Evolutionary conservation across 805 yeast genomes (phyloP).

Genomic region (Schizosaccharomyces osmophilus): DNA sequence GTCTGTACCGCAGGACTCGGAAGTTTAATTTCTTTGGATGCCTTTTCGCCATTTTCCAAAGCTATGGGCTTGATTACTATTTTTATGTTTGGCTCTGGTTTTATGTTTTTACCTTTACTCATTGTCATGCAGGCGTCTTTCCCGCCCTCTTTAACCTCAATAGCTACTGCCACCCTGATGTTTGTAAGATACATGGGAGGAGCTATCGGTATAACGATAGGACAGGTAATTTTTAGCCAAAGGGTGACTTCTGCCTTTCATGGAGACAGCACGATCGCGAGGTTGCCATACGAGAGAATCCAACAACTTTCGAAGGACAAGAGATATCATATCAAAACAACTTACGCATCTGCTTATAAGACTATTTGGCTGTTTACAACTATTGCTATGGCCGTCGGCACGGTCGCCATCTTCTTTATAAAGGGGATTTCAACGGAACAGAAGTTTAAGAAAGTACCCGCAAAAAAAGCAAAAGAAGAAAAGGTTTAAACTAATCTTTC

Average conservation of each 20-base stretch:
- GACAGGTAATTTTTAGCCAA: constrained; percentile 8
- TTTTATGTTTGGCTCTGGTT: constrained; percentile 22
- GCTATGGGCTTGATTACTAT: constrained; percentile 10
- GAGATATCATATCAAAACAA: too few relatives aligned
- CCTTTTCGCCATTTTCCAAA: not conserved
- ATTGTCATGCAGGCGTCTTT: constrained; percentile 12
- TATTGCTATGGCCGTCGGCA: too few relatives aligned
- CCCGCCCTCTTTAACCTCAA: constrained; percentile 11
- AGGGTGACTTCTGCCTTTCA: not conserved
- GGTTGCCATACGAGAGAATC: not conserved
- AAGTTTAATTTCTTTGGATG: constrained; percentile 14
- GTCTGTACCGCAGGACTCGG: constrained; percentile 23
- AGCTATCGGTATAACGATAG: constrained; percentile 14
- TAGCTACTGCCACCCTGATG: constrained; percentile 13
- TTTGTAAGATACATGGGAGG: constrained; percentile 13
- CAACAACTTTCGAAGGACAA: too few relatives aligned
- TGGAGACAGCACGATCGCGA: not conserved
- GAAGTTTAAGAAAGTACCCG: too few relatives aligned
- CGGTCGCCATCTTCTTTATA: too few relatives aligned
- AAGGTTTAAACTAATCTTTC: too few relatives aligned
- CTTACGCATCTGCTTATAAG: too few relatives aligned
- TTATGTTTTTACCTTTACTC: constrained; percentile 19
- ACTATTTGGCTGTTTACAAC: too few relatives aligned
- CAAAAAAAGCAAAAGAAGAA: too few relatives aligned
- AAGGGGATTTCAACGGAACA: too few relatives aligned